Evolutionary conservation across 2,329 filamentous ascomycete species (phyloP).

Genomic region (Pleomassaria siparia): DNA sequence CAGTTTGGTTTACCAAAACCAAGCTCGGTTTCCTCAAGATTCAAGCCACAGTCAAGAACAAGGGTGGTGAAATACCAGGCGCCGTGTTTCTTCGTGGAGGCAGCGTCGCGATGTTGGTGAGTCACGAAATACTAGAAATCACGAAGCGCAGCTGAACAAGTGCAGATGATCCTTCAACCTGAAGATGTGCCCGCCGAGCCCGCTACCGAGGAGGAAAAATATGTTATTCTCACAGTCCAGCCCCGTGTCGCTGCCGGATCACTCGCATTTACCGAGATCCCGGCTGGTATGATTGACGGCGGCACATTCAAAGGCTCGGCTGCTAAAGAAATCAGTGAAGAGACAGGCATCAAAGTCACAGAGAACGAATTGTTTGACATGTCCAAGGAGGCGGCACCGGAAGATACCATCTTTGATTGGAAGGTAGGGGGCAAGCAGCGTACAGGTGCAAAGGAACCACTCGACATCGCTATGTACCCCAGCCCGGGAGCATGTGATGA

Average conservation of each 20-base stretch:
- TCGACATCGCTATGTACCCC: constrained; percentile 57
- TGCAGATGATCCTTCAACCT: constrained; percentile 57
- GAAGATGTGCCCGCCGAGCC: constrained; percentile 47
- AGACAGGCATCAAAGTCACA: constrained; percentile 56
- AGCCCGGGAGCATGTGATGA: constrained; percentile 60
- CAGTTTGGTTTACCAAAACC: constrained; percentile 54
- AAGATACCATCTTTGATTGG: neutral
- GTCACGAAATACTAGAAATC: constrained; percentile 6
- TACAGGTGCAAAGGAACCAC: constrained; percentile 16
- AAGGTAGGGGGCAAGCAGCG: constrained; percentile 17
- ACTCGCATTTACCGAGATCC: constrained; percentile 58
- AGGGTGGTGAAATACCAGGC: constrained; percentile 56
- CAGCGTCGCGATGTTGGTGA: constrained; percentile 59
- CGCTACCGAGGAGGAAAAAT: constrained; percentile 46
- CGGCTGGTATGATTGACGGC: constrained; percentile 63
- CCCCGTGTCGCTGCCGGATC: constrained; percentile 59
- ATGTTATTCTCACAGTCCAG: constrained; percentile 58
- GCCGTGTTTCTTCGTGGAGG: constrained; percentile 61
- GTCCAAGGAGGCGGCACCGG: constrained; percentile 51
- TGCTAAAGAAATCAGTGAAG: constrained; percentile 59
- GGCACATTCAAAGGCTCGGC: constrained; percentile 55
- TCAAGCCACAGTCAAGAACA: constrained; percentile 56
- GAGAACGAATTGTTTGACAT: constrained; percentile 56
- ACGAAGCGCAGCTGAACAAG: neutral
- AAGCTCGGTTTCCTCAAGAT: constrained; percentile 61